Evolutionary conservation across 176 grass and related monocot species (phyloP).

Genomic region (Ananas comosus): DNA sequence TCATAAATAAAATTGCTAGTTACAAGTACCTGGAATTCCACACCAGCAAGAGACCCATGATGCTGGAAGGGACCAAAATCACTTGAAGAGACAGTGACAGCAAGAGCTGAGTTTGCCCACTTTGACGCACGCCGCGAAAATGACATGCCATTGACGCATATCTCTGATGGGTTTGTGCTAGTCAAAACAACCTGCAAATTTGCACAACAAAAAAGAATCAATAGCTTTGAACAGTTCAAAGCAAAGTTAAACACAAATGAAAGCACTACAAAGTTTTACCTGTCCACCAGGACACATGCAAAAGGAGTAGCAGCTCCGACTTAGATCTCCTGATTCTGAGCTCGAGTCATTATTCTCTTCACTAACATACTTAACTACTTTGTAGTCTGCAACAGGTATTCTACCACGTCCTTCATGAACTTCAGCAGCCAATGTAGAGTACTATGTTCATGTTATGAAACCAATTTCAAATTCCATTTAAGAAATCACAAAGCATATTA

Average conservation of each 20-base stretch:
- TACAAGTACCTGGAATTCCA: slow-evolving; percentile 88
- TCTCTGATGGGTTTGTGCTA: slow-evolving; percentile 75
- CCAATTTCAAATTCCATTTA: background rate
- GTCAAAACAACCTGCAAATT: slow-evolving; percentile 82
- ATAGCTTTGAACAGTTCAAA: background rate
- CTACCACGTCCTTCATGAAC: slow-evolving; percentile 72
- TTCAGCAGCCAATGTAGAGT: slow-evolving; percentile 78
- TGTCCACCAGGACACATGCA: slow-evolving; percentile 99
- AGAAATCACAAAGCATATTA: background rate
- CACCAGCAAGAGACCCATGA: slow-evolving; percentile 74
- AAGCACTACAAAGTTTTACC: slow-evolving; percentile 17
- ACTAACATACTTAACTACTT: slow-evolving; percentile 57
- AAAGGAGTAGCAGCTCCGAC: slow-evolving; percentile 83
- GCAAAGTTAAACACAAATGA: background rate
- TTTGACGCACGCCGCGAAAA: slow-evolving; percentile 80
- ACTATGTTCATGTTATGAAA: slow-evolving; percentile 28
- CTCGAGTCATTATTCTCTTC: slow-evolving; percentile 26
- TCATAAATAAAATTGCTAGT: background rate
- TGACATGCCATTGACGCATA: slow-evolving; percentile 98
- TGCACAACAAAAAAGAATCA: background rate
- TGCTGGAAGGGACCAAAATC: slow-evolving; percentile 60
- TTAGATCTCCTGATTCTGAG: slow-evolving; percentile 24
- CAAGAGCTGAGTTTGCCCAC: slow-evolving; percentile 96
- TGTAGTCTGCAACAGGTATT: slow-evolving; percentile 99
- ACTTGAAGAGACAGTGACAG: slow-evolving; percentile 72